Conservation (phyloP, 1,139 yeast genomes). For the Magnusiomyces magnusii region DNA sequence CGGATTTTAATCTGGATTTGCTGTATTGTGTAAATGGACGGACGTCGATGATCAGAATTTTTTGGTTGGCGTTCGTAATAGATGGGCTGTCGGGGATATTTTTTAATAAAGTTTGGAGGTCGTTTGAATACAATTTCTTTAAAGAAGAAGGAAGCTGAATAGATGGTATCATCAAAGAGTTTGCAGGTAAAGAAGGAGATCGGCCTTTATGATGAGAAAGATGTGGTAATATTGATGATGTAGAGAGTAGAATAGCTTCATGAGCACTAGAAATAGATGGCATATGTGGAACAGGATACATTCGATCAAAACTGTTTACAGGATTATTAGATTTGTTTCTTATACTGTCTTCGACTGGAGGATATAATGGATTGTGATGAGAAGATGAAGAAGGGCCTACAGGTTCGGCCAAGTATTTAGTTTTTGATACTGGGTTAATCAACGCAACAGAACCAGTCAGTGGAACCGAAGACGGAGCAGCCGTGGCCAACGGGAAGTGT, state of each 20-base stretch:
- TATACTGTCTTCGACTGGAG: not conserved
- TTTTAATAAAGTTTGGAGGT: conserved; percentile 1
- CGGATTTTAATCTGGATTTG: conserved; percentile 44
- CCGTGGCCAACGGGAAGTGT: not conserved
- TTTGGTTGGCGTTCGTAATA: not conserved
- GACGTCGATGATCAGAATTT: conserved; percentile 47
- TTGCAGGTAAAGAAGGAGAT: conserved; percentile 22
- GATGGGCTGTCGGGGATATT: not conserved
- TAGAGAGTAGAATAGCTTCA: not conserved
- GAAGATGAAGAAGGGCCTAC: not conserved
- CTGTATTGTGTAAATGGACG: conserved; percentile 63
- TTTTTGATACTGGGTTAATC: not conserved
- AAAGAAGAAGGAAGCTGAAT: conserved; percentile 15
- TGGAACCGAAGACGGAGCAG: not conserved
- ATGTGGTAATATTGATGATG: conserved; percentile 1
- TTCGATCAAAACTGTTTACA: not conserved
- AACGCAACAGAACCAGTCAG: not conserved
- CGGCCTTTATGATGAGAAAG: conserved; percentile 16
- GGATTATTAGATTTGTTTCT: not conserved
- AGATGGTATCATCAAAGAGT: conserved; percentile 9
- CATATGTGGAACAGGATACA: not conserved
- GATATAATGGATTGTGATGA: not conserved
- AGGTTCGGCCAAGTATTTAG: not conserved
- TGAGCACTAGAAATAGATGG: not conserved
- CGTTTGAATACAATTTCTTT: conserved; percentile 1